Evolutionary conservation across 192 early-diverging fungal species (phyloP).

Genomic region (Lobulomyces angularis): DNA sequence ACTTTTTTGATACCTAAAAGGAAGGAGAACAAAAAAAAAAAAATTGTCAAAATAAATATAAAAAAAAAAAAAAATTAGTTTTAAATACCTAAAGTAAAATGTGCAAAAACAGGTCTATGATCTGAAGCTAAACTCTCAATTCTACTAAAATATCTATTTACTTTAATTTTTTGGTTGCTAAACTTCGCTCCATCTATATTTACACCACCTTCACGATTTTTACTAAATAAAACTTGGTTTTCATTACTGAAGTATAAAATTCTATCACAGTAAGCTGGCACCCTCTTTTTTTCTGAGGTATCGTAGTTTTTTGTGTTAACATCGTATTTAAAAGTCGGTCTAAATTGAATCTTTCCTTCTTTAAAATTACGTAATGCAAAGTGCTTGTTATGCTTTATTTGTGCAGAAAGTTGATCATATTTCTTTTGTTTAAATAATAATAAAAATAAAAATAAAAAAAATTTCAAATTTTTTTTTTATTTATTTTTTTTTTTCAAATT

Average conservation of each 20-base stretch:
- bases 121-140: conserved; percentile 64
- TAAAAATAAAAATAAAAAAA: conserved; percentile 3
- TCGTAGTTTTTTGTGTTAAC: conserved; percentile 64
- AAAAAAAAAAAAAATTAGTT: no score
- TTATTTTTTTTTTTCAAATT: no score
- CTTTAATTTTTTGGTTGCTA: no score
- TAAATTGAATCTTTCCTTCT: conserved; percentile 70
- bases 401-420: conserved; percentile 34
- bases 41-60: no score
- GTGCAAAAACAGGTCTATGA: conserved; percentile 70
- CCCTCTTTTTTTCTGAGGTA: conserved; percentile 81
- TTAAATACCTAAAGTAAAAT: no score
- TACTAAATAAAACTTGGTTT: no score
- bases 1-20: no score
- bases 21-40: no score
- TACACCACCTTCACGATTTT: no score
- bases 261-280: conserved; percentile 94
- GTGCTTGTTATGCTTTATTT: conserved; percentile 33
- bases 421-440: conserved; percentile 13
- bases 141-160: conserved; percentile 54
- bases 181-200: no score
- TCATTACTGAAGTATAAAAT: conserved; percentile 22
- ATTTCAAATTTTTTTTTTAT: no score
- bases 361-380: conserved; percentile 65
- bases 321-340: conserved; percentile 97